phyloP scores from a whole-genome alignment of 441 rosid species.

The Aquilaria agallochum region DNA sequence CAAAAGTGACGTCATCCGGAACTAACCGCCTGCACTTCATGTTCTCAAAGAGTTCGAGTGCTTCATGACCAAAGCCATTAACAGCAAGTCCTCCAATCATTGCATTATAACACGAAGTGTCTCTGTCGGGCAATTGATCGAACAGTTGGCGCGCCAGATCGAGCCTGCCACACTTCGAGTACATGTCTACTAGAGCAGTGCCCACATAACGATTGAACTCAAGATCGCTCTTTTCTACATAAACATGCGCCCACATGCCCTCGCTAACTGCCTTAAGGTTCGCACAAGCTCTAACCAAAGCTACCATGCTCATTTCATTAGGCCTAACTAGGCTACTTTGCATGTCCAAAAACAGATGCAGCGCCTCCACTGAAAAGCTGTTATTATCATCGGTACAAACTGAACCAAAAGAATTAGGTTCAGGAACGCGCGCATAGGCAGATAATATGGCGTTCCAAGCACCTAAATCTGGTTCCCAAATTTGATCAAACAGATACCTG shows the following conservation, averaged over 20 bases:
- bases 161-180: conserved; percentile 43
- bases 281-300: conserved; percentile 52
- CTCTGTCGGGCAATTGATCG: conserved; percentile 39
- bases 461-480: conserved; percentile 53
- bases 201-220: conserved; percentile 43
- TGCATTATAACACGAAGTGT: conserved; percentile 41
- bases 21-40: conserved; percentile 29
- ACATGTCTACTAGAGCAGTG: conserved; percentile 41
- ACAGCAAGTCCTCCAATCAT: conserved; percentile 55
- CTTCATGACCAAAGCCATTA: conserved; percentile 48
- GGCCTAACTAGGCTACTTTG: conserved; percentile 38
- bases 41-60: conserved; percentile 30
- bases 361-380: conserved; percentile 23
- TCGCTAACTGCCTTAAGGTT: conserved; percentile 37
- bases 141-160: conserved; percentile 42
- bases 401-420: background rate
- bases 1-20: conserved; percentile 51
- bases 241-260: conserved; percentile 57
- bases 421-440: conserved; percentile 36
- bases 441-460: conserved; percentile 52
- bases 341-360: conserved; percentile 41
- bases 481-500: conserved; percentile 44
- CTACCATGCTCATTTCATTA: conserved; percentile 55
- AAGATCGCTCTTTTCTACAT: conserved; percentile 35
- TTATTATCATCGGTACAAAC: conserved; percentile 7